Evolutionary conservation across 352 stramenopile genomes (phyloP), one percentile per base, ranked within the genome.

Genomic region (Phytophthora megakarya): DNA sequence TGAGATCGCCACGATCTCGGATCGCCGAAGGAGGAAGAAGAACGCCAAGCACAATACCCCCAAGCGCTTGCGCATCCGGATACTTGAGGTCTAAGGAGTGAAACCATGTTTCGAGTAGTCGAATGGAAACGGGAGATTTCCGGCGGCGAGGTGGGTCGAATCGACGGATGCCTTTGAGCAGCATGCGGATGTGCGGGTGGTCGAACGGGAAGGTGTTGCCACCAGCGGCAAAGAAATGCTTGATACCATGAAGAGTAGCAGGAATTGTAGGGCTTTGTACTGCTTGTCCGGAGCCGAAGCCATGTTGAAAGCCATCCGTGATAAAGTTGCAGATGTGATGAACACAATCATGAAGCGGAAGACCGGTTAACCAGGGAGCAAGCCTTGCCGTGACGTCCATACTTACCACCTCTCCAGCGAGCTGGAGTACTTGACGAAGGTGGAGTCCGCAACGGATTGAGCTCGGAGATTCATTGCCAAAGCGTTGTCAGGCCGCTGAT

Each of bases 21-120:
- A 65, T 5, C 46, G 37, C 21, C 57, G 9, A 6, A 66, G 15
- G 16, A 66, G 58, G 42, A 59, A 66, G 40, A 66, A 42, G 40
- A 59, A 66, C 30, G 38, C 28, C 48, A 53, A 4, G 39, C 30
- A 32, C 26, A 32, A 32, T 9, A 25, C 45, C 46, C 38, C 38
- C 26, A 11, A 64, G 45, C 3, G 33, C 55, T 50, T 51, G 44
- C 13, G 9, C 55, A 6, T 18, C 18, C 0, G 55, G 55, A 9
- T 42, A 22, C 1, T 13, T 16, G 10, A 54, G 13, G n/a, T 16
- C 19, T 7, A 64, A 25, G 4, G 33, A 50, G 3, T 33, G n/a
- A 23, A 65, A 58, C 18, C 37, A 58, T 6, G 21, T 13, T 19
- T 65, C 12, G 1, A 65, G 35, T 2, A 65, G 35, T 16, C 33